A percentile compares a stretch with the other conserved stretches of the same genome.
Conservation (phyloP, 768 basidiomycete genomes). For the Rhodosporidiobolus sp. region DNA sequence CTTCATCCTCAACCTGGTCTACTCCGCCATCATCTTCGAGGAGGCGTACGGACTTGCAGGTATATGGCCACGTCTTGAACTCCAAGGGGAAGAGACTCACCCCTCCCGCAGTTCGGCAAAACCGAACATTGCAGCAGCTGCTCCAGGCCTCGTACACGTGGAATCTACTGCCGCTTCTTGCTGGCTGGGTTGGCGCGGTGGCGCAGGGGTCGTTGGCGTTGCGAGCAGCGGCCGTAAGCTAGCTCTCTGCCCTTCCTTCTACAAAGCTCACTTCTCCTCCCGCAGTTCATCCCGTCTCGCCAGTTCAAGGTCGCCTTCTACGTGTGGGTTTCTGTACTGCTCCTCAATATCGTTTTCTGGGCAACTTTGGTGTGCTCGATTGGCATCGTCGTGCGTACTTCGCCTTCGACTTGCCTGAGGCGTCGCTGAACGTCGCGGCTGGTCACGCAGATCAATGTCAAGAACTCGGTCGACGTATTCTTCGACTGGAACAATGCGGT, state of each 20-base stretch:
- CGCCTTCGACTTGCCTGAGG: too few relatives aligned
- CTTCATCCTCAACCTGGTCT: slow-evolving; percentile 1
- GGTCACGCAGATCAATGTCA: not conserved
- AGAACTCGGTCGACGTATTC: not conserved
- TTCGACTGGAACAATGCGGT: not conserved
- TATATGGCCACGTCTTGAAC: too few relatives aligned
- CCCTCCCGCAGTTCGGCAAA: not conserved
- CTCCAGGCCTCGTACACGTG: not conserved
- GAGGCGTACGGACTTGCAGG: slow-evolving; percentile 5
- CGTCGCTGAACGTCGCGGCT: too few relatives aligned
- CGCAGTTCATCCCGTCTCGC: slow-evolving; percentile 13
- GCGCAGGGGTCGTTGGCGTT: not conserved
- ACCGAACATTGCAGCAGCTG: not conserved
- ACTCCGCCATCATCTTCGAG: not conserved
- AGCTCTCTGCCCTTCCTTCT: not conserved
- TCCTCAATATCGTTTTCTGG: not conserved
- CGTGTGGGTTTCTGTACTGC: not conserved
- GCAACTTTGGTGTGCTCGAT: not conserved
- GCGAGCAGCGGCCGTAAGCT: slow-evolving; percentile 5
- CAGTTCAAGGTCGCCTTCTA: slow-evolving; percentile 1
- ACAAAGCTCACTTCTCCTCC: too few relatives aligned
- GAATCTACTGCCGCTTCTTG: slow-evolving; percentile 5
- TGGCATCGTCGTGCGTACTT: not conserved
- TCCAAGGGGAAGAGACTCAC: too few relatives aligned
- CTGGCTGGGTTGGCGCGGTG: not conserved